Evolutionary conservation across 2,329 filamentous ascomycete genomes (phyloP), one percentile per base, ranked within the genome.

Genomic region (Helminthosporium solani): DNA sequence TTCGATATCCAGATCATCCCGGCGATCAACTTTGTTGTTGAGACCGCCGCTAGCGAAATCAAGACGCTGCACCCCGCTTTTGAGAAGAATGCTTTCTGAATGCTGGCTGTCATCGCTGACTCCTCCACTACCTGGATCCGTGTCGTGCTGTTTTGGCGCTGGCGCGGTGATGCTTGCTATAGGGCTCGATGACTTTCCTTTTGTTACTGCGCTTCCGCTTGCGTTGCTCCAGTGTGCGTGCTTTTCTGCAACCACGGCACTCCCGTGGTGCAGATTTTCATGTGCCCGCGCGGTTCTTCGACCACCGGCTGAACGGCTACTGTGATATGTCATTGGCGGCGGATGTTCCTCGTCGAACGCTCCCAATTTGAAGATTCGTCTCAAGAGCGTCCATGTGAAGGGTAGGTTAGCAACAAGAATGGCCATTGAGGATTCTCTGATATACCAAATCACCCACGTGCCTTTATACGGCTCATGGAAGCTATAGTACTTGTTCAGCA

Each of bases 391-490:
- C 77, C 77, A 80, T 11, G 77, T 71, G 33, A 76, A 74, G 0
- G 76, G 76, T 1, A 79, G 60, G 46, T 79, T 79, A 48, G 77
- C 77, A 15, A 80, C 76, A 1, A 78, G 52, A 7, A 68, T 58
- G 3, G 61, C 64, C 2, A 58, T 66, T 0, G 56, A 61, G 0
- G 61, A 56, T 43, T 68, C 64, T 7, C 65, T 61, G 9, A 59
- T 44, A 40, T 68, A 68, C 65, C 65, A 68, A 25, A 52, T 58
- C 9, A 67, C 60, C 65, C 65, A 68, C 0, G 48, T 60, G 2
- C 45, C 38, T 9, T 48, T 39, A 40, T 67, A 67, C 0, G 65
- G 61, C 3, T 50, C 41, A 9, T 38, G 46, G 47, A 68, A 61
- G 1, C 58, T 62, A 41, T 62, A 78, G 44, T 78, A 73, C 50